These are phyloP conservation scores for Linnemannia zychae DNA, from an alignment of 192 early-diverging fungal genomes.

Conservation along the genomic window DNA sequence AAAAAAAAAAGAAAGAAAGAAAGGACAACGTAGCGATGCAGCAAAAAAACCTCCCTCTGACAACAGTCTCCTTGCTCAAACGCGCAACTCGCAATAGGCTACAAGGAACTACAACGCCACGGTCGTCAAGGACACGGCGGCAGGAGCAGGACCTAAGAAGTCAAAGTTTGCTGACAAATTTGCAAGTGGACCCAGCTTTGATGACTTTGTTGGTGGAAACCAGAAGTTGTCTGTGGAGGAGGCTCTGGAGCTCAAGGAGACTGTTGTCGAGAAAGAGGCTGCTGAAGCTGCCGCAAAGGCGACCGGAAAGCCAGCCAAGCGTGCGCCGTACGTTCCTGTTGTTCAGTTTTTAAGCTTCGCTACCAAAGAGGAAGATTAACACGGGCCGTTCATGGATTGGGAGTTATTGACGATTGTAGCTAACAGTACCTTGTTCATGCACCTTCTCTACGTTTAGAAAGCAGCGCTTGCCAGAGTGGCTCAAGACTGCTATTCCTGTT, in stretches of 20 bases:
- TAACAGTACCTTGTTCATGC: background rate
- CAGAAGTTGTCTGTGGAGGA: conserved; percentile 68
- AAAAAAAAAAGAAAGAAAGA: no score
- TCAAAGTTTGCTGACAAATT: conserved; percentile 63
- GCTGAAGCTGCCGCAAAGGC: conserved; percentile 32
- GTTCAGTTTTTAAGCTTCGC: background rate
- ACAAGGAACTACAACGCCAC: conserved; percentile 48
- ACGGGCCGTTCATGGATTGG: background rate
- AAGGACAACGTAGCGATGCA: no score
- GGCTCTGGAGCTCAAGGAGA: conserved; percentile 70
- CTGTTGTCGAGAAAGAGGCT: conserved; percentile 56
- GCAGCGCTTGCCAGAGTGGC: conserved; percentile 88
- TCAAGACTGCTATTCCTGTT: conserved; percentile 93
- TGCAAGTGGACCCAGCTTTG: conserved; percentile 63
- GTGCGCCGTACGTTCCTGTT: conserved; percentile 35
- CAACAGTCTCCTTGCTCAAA: background rate
- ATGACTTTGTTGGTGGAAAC: conserved; percentile 69
- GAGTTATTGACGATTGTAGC: background rate
- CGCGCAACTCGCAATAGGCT: conserved; percentile 11
- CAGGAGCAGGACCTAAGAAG: conserved; percentile 26
- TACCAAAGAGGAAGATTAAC: background rate
- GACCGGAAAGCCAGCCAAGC: conserved; percentile 42
- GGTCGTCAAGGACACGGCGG: conserved; percentile 36
- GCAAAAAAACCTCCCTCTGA: background rate
- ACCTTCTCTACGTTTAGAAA: conserved; percentile 41